Evolutionary conservation across 1,284 basidiomycete species (phyloP), one percentile per base, ranked within the genome.

Genomic region (Paramarasmius palmivorus): DNA sequence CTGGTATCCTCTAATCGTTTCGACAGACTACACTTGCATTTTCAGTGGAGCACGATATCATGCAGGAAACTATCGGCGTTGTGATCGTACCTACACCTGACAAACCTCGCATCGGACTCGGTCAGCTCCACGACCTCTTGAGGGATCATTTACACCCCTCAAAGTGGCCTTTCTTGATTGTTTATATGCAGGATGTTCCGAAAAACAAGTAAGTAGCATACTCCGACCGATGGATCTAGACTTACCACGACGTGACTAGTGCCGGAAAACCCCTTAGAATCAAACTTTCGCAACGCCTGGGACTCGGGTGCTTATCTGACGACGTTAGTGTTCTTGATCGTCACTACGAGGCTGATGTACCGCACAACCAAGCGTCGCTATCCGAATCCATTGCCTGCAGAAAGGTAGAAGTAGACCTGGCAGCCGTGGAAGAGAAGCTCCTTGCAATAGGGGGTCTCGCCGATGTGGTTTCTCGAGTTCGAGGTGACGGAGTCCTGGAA

Each of bases 221-320:
- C 34, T 55, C 15, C 5, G 15, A 22, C 35, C 15, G 15, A 10
- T 52, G 7, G 40, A 10, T 20, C 20, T 25, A 22, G 20, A 36
- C 14, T 9, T 3, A 23, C 20, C 25, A 47, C 14, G 34, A 26
- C 12, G 17, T 44, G 12, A 9, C n/a, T 20, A 71, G 67, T 47
- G 73, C 73, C 6, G 75, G 75, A 45, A 77, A 78, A 61, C 72
- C 73, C 20, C 64, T 76, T 17, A 70, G 75, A 19, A 76, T 76
- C 60, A 72, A 72, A 52, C 65, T 77, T 25, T 65, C 72, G 17
- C 65, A 67, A 46, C 71, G 76, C 1, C 65, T 77, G 15, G 69
- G 65, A 5, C 60, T 78, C 10, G 69, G 68, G 6, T 57, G 63
- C 54, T 61, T 74, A 23, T 62, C 68, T 32, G 75, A 77, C 56